Base-by-base conservation (phyloP, 2,329 filamentous ascomycete genomes). In the Curvularia eragrostidis region DNA sequence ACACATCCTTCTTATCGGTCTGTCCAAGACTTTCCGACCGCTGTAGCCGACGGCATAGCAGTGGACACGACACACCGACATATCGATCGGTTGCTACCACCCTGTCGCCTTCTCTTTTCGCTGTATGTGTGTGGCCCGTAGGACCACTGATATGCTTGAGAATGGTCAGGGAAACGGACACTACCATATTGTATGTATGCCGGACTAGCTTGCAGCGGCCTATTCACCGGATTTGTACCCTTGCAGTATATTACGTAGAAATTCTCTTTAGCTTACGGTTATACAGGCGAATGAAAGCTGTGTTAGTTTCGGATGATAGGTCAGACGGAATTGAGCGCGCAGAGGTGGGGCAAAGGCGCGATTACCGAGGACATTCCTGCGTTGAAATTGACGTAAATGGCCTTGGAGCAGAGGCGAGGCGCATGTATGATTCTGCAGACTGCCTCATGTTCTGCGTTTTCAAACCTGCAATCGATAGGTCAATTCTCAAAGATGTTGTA, bases 401-500 rank as follows among this genome's bases (percentile, higher is more conserved):
- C 48, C 39, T 24, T 12, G 24, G 41, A 32, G 42, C 4, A 6
- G 34, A 36, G 34, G 15, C 3, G 7, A 19, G 36, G 10, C 21
- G 9, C n/a, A 15, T 44, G 23, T 19, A 38, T 8, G 24, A 44
- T n/a, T 24, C 1, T 39, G 19, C 36, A 23, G 10, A 30, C 23
- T 21, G 23, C 7, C 41, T 3, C 24, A 5, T 26, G 19, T 13
- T 10, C 18, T 46, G 26, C n/a, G 8, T 36, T n/a, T 18, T 39
- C 26, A 28, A 12, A 36, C 23, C 30, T 39, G 32, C 8, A 7
- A 52, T 3, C 9, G 15, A 28, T 28, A 18, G 24, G 23, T 9
- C 21, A 13, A 18, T 38, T 23, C 7, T 23, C 39, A 18, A 73
- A 58, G 5, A 80, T 81, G 78, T 58, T 79, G 48, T 67, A 75